These are phyloP conservation scores for Apophysomyces sp. DNA, from an alignment of 371 early-diverging fungal species.

Conservation along the genomic window DNA sequence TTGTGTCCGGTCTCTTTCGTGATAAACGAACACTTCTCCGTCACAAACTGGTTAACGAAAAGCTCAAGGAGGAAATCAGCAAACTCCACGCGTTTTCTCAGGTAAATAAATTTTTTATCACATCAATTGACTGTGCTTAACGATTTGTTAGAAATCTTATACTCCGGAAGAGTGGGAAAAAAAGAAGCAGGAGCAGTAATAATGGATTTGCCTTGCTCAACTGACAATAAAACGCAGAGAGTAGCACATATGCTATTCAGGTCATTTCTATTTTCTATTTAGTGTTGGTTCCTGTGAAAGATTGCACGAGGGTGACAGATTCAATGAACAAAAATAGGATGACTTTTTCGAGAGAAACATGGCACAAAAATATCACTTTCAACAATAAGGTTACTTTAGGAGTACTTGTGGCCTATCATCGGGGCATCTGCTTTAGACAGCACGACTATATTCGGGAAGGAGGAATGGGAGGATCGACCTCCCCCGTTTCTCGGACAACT, in stretches of 20 bases:
- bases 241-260: not conserved
- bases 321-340: too few relatives aligned
- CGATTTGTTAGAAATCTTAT: conserved; percentile 60
- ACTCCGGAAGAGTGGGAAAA: conserved; percentile 72
- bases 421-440: not conserved
- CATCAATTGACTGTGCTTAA: not conserved
- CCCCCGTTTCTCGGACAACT: not conserved
- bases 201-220: not conserved
- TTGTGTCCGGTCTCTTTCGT: conserved; percentile 71
- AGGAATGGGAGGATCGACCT: not conserved
- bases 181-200: conserved; percentile 25
- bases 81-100: conserved; percentile 84
- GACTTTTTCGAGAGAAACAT: not conserved
- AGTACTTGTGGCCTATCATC: not conserved
- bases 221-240: not conserved
- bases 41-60: conserved; percentile 80
- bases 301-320: not conserved
- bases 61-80: conserved; percentile 73
- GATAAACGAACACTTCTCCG: conserved; percentile 70
- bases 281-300: not conserved
- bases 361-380: not conserved
- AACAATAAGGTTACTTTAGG: not conserved
- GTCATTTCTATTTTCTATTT: not conserved
- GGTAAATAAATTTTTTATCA: conserved; percentile 34
- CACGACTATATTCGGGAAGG: not conserved